Evolutionary conservation across 768 basidiomycete species (phyloP), one percentile per base, ranked within the genome.

Genomic region (Ramaria rubella): DNA sequence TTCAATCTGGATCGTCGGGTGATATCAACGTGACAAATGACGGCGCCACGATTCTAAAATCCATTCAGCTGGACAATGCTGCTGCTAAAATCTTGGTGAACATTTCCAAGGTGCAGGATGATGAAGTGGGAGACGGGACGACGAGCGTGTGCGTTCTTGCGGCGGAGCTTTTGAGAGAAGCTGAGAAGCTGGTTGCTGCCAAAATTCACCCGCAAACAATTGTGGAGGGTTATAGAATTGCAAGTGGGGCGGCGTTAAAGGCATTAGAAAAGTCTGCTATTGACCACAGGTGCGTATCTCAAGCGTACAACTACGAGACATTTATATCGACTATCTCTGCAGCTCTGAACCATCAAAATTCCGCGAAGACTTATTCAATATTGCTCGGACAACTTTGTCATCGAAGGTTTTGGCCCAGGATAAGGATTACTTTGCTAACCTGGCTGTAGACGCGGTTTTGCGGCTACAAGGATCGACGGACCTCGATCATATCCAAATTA

Each of bases 51-150:
- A 99, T 98, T 65, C 81, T 99, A 57, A 98, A 97, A 70, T 86
- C 90, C 48, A 98, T 99, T 65, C 88, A 93, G 65, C 84, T 99
- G 61, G 96, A 99, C 73, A 98, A 99, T 69, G 91, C 96, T 4
- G 95, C 95, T 2, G 96, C 96, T 38, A 99, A 99, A 78, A 97
- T 99, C 69, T 81, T 99, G 54, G 96, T 99, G 65, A 98, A 99
- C 72, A 98, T 99, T 71, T 95, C 94, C 1, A 99, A 99, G 69
- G 95, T 98, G n/a, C 96, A 98, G 73, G 96, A 99, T 68, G 96
- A 99, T 68, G 96, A 99, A 71, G 86, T 99, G 46, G 96, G 96
- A 19, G 96, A 98, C 72, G 96, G 91, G 40, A 94, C 91, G 33
- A 94, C 91, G 23, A 83, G 79, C 50, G 92, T 98, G 26, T 93